phyloP scores from a whole-genome alignment of 768 basidiomycete genomes.

The Lactarius pseudohatsudake region DNA sequence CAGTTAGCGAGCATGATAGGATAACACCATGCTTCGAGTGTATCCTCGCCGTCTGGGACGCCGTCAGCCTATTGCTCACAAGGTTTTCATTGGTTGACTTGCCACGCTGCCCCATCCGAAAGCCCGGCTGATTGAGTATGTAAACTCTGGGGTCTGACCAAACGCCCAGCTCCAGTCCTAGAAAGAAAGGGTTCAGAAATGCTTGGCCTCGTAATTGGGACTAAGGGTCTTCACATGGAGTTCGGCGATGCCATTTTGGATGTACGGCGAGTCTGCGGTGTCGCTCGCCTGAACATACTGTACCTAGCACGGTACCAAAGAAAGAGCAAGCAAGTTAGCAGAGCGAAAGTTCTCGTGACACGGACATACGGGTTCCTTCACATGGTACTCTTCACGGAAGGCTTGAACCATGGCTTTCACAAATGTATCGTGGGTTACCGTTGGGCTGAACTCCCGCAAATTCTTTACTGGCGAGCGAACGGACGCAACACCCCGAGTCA shows the following conservation, averaged over 20 bases:
- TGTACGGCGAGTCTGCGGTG: slow-evolving; percentile 56
- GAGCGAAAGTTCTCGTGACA: neutral
- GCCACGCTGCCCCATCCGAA: slow-evolving; percentile 46
- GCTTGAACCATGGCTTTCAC: slow-evolving; percentile 62
- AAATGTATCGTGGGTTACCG: slow-evolving; percentile 68
- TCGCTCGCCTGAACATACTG: slow-evolving; percentile 38
- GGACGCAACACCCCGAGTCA: slow-evolving; percentile 84
- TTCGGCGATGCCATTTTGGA: slow-evolving; percentile 69
- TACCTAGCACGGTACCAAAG: neutral
- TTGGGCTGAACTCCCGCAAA: slow-evolving; percentile 52
- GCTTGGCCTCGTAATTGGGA: neutral
- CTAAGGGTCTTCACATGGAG: slow-evolving; percentile 52
- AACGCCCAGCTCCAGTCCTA: slow-evolving; percentile 94
- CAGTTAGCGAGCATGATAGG: slow-evolving; percentile 41
- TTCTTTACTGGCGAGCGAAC: slow-evolving; percentile 93
- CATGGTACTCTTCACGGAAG: slow-evolving; percentile 60
- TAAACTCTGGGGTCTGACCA: slow-evolving; percentile 94
- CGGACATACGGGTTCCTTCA: slow-evolving; percentile 38
- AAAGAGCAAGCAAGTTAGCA: neutral
- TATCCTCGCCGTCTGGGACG: slow-evolving; percentile 45
- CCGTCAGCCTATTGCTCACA: slow-evolving; percentile 14
- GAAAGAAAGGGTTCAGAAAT: neutral
- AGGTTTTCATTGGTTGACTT: slow-evolving; percentile 29
- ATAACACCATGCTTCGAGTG: slow-evolving; percentile 68
- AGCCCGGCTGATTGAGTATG: slow-evolving; percentile 47